These are phyloP conservation scores for Naganishia friedmannii DNA, from an alignment of 768 basidiomycete species.

Conservation along the genomic window DNA sequence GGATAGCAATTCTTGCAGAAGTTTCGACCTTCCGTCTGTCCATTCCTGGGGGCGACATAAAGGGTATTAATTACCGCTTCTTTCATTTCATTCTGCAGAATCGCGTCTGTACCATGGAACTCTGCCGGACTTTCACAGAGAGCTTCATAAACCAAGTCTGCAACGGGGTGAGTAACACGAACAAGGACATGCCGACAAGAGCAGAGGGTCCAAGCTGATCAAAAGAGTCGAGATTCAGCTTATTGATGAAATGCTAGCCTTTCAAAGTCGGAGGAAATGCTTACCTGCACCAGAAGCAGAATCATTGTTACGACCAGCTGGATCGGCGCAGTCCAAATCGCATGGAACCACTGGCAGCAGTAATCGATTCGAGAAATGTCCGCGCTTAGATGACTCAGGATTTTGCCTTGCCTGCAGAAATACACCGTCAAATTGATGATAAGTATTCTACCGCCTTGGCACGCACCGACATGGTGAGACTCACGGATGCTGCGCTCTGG, in stretches of 20 bases:
- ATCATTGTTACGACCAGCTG: constrained; percentile 62
- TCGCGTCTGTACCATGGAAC: constrained; percentile 53
- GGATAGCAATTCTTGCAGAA: constrained; percentile 66
- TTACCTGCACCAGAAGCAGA: constrained; percentile 62
- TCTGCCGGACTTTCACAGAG: constrained; percentile 58
- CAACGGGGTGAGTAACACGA: constrained; percentile 63
- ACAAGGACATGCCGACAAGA: constrained; percentile 67
- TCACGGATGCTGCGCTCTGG: constrained; percentile 38
- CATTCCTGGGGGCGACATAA: constrained; percentile 50
- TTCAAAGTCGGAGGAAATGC: constrained; percentile 30
- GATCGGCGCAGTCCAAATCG: constrained; percentile 65
- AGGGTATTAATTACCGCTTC: neutral
- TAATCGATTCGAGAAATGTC: constrained; percentile 56
- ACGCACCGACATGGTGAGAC: neutral
- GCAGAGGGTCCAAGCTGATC: constrained; percentile 67
- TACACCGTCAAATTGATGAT: neutral
- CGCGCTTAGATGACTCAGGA: constrained; percentile 54
- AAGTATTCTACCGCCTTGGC: neutral
- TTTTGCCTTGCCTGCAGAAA: constrained; percentile 49
- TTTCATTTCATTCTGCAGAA: neutral
- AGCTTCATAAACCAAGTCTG: constrained; percentile 64
- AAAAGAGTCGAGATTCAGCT: constrained; percentile 1
- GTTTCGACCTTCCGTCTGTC: constrained; percentile 65
- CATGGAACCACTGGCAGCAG: constrained; percentile 61
- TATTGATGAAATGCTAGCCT: neutral